A percentile compares a stretch with the other conserved stretches of the same genome.
Conservation (phyloP, 805 yeast genomes). For the Candida ponderosae region DNA sequence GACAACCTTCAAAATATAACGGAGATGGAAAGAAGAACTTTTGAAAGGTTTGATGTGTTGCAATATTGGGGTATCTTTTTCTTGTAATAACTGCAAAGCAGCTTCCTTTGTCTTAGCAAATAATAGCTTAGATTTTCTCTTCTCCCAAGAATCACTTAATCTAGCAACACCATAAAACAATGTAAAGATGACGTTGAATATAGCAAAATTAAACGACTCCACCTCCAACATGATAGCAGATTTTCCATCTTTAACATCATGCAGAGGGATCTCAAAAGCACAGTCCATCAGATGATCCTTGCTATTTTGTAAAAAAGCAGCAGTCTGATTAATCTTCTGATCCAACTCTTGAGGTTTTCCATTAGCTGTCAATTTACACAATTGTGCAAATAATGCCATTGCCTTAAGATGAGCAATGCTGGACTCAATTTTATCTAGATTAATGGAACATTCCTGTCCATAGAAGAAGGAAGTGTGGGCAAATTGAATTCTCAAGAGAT, state of each 20-base stretch:
- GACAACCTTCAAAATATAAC: slow-evolving; percentile 1
- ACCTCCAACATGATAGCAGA: neutral
- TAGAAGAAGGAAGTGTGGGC: too few species aligned
- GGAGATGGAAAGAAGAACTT: neutral
- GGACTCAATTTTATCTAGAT: neutral
- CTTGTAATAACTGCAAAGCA: slow-evolving; percentile 1
- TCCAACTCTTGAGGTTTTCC: neutral
- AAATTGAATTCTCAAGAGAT: neutral
- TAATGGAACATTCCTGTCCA: neutral
- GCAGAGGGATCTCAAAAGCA: too few species aligned
- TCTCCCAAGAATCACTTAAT: slow-evolving; percentile 12
- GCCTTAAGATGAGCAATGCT: neutral
- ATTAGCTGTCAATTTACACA: neutral
- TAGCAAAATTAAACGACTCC: slow-evolving; percentile 3
- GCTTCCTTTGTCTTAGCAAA: slow-evolving; percentile 1
- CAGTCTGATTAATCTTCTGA: too few species aligned
- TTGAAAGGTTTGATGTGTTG: neutral
- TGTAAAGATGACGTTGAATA: slow-evolving; percentile 4
- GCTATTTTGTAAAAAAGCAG: neutral
- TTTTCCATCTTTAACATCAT: too few species aligned
- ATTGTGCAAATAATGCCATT: neutral
- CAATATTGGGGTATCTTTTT: neutral
- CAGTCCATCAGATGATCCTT: neutral
- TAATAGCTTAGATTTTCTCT: slow-evolving; percentile 10
- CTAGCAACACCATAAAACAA: slow-evolving; percentile 7